phyloP scores from a whole-genome alignment of 225 moss, liverwort and hornwort genomes.

The Pseudisothecium myosuroides region DNA sequence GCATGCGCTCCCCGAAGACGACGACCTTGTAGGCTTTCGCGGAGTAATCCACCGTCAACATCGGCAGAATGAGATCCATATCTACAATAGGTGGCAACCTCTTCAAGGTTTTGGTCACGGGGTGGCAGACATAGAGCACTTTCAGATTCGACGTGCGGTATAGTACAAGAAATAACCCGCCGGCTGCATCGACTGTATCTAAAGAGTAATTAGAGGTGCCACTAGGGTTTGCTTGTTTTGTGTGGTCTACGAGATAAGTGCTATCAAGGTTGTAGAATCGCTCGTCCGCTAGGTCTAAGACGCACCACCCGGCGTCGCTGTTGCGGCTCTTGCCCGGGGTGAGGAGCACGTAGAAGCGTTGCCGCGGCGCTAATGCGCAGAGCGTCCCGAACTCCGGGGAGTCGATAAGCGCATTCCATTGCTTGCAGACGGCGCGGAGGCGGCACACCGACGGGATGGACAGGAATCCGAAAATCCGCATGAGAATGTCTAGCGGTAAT shows the following conservation, averaged over 20 bases:
- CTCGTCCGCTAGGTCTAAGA: slow-evolving; percentile 1
- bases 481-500: slow-evolving; percentile 7
- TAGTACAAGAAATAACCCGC: slow-evolving; percentile 3
- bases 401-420: slow-evolving; percentile 4
- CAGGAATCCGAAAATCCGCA: slow-evolving; percentile 1
- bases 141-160: neutral
- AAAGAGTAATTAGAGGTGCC: neutral
- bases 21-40: slow-evolving; percentile 3
- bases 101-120: slow-evolving; percentile 11
- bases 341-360: slow-evolving; percentile 1
- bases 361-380: slow-evolving; percentile 1
- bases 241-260: neutral
- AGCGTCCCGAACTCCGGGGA: slow-evolving; percentile 6
- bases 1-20: neutral
- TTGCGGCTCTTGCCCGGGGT: neutral
- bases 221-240: neutral
- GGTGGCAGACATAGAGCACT: slow-evolving; percentile 12
- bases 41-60: neutral
- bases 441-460: slow-evolving; percentile 5
- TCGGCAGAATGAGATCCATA: neutral
- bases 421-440: slow-evolving; percentile 8
- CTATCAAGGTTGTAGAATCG: slow-evolving; percentile 8
- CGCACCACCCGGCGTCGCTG: slow-evolving; percentile 2
- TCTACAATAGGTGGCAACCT: neutral
- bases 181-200: slow-evolving; percentile 1